Evolutionary conservation across 129 eudicot species (phyloP).

Genomic region (Artemisia annua): DNA sequence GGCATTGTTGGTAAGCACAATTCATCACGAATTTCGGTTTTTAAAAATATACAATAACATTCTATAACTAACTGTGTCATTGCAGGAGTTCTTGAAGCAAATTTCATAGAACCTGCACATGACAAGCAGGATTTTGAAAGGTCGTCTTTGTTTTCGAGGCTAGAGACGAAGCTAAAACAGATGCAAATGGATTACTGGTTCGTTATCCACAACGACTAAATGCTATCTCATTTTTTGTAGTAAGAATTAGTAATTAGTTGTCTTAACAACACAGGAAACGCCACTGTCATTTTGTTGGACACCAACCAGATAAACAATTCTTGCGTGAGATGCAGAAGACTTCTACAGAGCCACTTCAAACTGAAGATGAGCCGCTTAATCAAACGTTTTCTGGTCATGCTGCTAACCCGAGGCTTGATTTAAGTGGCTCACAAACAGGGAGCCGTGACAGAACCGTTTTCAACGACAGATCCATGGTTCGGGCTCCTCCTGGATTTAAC

Average conservation of each 20-base stretch:
- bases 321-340: conserved; percentile 37
- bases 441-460: conserved; percentile 27
- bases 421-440: conserved; percentile 36
- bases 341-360: conserved; percentile 13
- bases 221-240: not conserved
- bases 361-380: conserved; percentile 28
- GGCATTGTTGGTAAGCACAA: conserved; percentile 81
- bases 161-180: conserved; percentile 74
- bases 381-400: conserved; percentile 28
- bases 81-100: conserved; percentile 95
- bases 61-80: conserved; percentile 1
- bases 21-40: not conserved
- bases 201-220: conserved; percentile 4
- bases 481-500: conserved; percentile 34
- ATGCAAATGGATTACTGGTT: conserved; percentile 93
- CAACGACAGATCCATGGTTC: conserved; percentile 27
- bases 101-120: conserved; percentile 96
- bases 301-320: conserved; percentile 38
- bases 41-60: not conserved
- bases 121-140: conserved; percentile 99
- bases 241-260: not conserved
- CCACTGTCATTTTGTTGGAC: conserved; percentile 72
- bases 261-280: conserved; percentile 53
- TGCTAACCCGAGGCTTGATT: conserved; percentile 33
- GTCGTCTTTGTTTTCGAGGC: conserved; percentile 64